These are phyloP conservation scores for Histomonas meleagridis DNA, from an alignment of 208 protist species.

Conservation along the genomic window DNA sequence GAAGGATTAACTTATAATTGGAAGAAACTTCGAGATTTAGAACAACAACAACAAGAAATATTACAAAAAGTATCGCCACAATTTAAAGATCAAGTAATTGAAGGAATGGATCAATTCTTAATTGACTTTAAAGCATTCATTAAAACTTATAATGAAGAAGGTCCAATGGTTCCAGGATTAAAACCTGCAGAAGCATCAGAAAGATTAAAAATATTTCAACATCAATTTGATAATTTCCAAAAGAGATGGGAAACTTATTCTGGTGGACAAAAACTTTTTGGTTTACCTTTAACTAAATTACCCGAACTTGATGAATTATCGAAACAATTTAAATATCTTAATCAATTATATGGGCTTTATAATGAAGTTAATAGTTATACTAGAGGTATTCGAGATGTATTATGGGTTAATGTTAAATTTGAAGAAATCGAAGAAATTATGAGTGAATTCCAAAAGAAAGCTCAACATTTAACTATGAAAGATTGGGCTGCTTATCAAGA, in stretches of 20 bases:
- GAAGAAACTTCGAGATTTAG: background rate
- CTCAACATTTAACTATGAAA: constrained; percentile 55
- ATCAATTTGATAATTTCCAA: constrained; percentile 78
- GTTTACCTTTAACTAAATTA: constrained; percentile 57
- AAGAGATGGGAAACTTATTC: constrained; percentile 70
- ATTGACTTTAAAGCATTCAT: background rate
- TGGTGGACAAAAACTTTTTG: constrained; percentile 64
- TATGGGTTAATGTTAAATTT: constrained; percentile 51
- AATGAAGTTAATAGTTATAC: constrained; percentile 53
- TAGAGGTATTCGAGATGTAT: constrained; percentile 52
- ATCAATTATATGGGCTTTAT: constrained; percentile 61
- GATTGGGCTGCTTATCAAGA: constrained; percentile 61
- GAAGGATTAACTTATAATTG: background rate
- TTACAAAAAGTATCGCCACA: constrained; percentile 26
- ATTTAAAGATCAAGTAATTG: constrained; percentile 23
- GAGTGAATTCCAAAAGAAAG: constrained; percentile 44
- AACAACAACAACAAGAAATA: background rate
- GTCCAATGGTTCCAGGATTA: constrained; percentile 78
- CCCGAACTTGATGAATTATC: constrained; percentile 53
- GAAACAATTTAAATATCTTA: constrained; percentile 57
- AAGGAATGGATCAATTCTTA: constrained; percentile 13
- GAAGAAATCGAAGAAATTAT: constrained; percentile 57
- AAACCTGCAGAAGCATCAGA: constrained; percentile 75
- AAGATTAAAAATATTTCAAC: constrained; percentile 77
- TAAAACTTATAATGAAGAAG: constrained; percentile 53